These are phyloP conservation scores for Dioszegia aurantiaca DNA, from an alignment of 768 basidiomycete genomes.

Conservation along the genomic window DNA sequence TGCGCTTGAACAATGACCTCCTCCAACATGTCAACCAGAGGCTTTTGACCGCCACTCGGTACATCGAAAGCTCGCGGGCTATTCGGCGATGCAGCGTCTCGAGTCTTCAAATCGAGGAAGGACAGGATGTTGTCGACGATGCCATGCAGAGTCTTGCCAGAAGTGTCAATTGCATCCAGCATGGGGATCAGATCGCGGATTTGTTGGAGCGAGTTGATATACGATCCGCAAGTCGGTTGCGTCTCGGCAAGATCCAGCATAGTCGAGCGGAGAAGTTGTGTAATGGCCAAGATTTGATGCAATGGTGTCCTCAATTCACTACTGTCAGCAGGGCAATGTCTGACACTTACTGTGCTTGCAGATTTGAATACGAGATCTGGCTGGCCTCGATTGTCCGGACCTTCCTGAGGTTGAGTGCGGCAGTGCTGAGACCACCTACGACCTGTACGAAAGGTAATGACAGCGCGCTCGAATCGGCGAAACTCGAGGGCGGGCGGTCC, in stretches of 20 bases:
- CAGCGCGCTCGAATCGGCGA: constrained; percentile 29
- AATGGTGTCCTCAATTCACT: constrained; percentile 48
- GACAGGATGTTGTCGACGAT: constrained; percentile 51
- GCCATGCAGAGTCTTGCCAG: constrained; percentile 42
- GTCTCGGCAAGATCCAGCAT: constrained; percentile 37
- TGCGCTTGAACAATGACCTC: constrained; percentile 37
- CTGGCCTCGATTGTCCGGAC: constrained; percentile 39
- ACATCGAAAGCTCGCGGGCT: constrained; percentile 12
- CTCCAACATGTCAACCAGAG: constrained; percentile 41
- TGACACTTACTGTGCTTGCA: constrained; percentile 47
- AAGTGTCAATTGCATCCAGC: constrained; percentile 47
- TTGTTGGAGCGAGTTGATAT: constrained; percentile 32
- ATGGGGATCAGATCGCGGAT: constrained; percentile 42
- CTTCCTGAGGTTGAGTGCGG: constrained; percentile 37
- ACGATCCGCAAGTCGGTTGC: constrained; percentile 8
- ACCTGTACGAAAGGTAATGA: constrained; percentile 37
- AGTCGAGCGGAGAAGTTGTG: constrained; percentile 37
- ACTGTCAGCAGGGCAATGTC: neutral
- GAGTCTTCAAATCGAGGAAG: constrained; percentile 40
- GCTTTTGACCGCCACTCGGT: constrained; percentile 18
- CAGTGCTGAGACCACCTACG: constrained; percentile 35
- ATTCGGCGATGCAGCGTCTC: constrained; percentile 20
- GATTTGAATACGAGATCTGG: constrained; percentile 44
- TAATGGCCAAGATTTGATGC: constrained; percentile 48
- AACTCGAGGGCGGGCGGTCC: constrained; percentile 32